Percentiles rank a stretch among this genome's conserved stretches.
These are phyloP conservation scores for Arctium lappa DNA, from an alignment of 129 eudicot species.

Conservation along the genomic window DNA sequence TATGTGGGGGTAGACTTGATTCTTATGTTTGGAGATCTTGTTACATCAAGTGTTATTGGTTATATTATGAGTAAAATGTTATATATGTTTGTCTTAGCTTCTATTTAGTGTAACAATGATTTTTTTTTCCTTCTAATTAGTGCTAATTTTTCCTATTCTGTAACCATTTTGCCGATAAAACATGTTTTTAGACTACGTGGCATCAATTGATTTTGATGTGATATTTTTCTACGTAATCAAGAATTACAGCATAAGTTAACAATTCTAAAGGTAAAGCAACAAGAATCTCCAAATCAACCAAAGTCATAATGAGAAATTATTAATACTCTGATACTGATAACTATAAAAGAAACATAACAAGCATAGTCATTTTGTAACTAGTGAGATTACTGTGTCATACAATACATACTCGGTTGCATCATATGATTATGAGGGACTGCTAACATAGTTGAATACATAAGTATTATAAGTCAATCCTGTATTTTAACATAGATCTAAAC, in stretches of 20 bases:
- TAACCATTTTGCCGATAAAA: not conserved
- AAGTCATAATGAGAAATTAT: not conserved
- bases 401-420: not conserved
- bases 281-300: not conserved
- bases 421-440: not conserved
- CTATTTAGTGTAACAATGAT: not conserved
- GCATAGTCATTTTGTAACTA: not conserved
- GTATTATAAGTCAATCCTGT: not conserved
- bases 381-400: not conserved
- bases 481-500: not conserved
- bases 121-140: not conserved
- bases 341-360: not conserved
- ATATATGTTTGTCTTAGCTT: not conserved
- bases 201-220: not conserved
- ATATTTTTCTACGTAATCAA: not conserved
- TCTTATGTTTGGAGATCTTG: conserved; percentile 14
- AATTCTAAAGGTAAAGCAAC: not conserved
- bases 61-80: not conserved
- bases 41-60: not conserved
- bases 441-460: not conserved
- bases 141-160: not conserved
- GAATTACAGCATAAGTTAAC: not conserved
- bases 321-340: not conserved
- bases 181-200: not conserved
- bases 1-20: conserved; percentile 18